A percentile compares a stretch with the other conserved stretches of the same genome.
These are phyloP conservation scores for Rhodotorula sp. DNA, from an alignment of 1,284 basidiomycete species.

Conservation along the genomic window DNA sequence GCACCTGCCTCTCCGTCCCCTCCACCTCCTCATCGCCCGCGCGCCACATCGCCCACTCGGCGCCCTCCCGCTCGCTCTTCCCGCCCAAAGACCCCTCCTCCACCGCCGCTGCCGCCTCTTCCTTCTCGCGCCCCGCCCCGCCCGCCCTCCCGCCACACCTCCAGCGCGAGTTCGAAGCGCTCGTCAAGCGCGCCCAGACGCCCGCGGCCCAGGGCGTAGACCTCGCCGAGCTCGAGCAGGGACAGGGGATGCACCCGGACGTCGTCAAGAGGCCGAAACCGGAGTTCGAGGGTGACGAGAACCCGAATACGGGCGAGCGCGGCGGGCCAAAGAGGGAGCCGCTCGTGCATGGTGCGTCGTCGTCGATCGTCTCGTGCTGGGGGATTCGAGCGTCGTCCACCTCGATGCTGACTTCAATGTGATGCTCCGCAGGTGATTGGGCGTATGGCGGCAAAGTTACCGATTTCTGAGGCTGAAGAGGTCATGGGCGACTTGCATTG, in stretches of 20 bases:
- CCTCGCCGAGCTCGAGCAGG: neutral
- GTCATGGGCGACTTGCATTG: neutral
- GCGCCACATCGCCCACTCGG: neutral
- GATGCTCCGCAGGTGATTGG: conserved; percentile 36
- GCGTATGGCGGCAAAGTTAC: conserved; percentile 39
- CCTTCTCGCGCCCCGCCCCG: conserved; percentile 50
- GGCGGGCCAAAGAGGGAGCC: conserved; percentile 62
- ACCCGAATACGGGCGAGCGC: conserved; percentile 59
- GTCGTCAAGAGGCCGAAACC: conserved; percentile 44
- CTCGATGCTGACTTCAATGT: neutral
- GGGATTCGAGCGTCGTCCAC: too few species aligned
- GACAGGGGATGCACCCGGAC: conserved; percentile 21
- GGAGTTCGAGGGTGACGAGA: conserved; percentile 59
- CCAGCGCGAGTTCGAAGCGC: conserved; percentile 53
- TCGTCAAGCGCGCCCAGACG: conserved; percentile 36
- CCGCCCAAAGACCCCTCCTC: neutral
- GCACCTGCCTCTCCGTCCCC: neutral
- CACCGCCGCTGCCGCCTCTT: neutral
- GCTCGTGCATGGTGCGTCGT: conserved; percentile 47
- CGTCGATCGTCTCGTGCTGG: too few species aligned
- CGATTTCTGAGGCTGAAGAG: conserved; percentile 28
- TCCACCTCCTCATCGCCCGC: neutral
- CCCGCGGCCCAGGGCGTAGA: neutral
- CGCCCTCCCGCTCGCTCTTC: neutral
- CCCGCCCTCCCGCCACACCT: conserved; percentile 50